phyloP scores from a whole-genome alignment of 768 basidiomycete species.

The Leccinum boreale region DNA sequence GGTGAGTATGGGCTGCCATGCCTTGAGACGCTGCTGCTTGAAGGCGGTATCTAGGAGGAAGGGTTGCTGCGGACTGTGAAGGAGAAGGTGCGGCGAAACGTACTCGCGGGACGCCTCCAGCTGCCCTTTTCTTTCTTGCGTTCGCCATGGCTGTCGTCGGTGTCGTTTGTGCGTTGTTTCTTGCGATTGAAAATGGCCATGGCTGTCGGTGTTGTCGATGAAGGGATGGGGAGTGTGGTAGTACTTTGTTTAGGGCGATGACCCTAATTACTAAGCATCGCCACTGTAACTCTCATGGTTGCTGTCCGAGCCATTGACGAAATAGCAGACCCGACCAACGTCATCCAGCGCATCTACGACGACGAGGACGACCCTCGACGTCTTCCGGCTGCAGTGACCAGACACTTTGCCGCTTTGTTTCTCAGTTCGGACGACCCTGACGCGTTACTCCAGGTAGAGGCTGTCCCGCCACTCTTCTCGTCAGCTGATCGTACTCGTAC shows the following conservation, averaged over 20 bases:
- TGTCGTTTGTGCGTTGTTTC: conserved; percentile 33
- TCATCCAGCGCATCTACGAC: conserved; percentile 49
- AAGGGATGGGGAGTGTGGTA: background rate
- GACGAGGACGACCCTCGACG: conserved; percentile 6
- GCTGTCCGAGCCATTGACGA: conserved; percentile 48
- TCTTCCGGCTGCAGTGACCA: conserved; percentile 43
- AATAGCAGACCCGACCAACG: conserved; percentile 45
- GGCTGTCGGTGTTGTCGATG: conserved; percentile 18
- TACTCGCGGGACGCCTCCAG: conserved; percentile 81
- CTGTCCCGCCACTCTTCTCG: background rate
- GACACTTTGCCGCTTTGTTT: conserved; percentile 48
- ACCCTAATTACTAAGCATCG: conserved; percentile 13
- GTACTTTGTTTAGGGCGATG: conserved; percentile 7
- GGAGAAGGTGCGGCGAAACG: conserved; percentile 29
- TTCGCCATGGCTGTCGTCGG: conserved; percentile 42
- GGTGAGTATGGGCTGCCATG: conserved; percentile 99
- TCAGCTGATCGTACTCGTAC: background rate
- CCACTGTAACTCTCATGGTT: conserved; percentile 40
- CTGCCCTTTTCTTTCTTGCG: conserved; percentile 80
- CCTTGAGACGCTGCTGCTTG: conserved; percentile 98
- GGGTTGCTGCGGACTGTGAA: conserved; percentile 13
- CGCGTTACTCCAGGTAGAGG: conserved; percentile 20
- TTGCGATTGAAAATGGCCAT: conserved; percentile 64
- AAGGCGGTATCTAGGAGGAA: conserved; percentile 81
- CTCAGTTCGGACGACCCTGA: conserved; percentile 31